Evolutionary conservation across 2,329 filamentous ascomycete genomes (phyloP).

Genomic region (Pseudodiploospora longispora): DNA sequence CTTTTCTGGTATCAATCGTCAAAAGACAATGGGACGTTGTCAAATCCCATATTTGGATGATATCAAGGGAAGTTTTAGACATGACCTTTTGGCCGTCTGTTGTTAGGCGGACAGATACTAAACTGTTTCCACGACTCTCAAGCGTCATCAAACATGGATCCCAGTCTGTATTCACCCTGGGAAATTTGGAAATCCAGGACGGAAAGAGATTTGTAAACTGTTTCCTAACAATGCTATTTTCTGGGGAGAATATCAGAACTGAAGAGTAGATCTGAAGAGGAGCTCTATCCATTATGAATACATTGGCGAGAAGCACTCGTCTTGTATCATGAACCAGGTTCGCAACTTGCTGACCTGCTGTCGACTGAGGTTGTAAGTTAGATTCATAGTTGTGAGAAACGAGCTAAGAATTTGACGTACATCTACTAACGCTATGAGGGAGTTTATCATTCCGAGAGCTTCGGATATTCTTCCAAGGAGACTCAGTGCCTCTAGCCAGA

Average conservation of each 20-base stretch:
- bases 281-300: slow-evolving; percentile 4
- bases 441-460: slow-evolving; percentile 6
- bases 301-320: slow-evolving; percentile 10
- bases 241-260: slow-evolving; percentile 16
- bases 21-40: neutral
- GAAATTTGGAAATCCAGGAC: slow-evolving; percentile 9
- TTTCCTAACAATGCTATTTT: slow-evolving; percentile 10
- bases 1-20: too few species aligned
- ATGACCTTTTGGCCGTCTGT: neutral
- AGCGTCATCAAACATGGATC: slow-evolving; percentile 1
- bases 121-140: fast-evolving
- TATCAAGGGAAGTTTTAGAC: neutral
- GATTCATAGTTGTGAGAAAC: neutral
- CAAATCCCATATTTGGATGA: neutral
- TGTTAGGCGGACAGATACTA: fast-evolving
- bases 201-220: slow-evolving; percentile 9
- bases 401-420: neutral
- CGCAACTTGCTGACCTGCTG: neutral
- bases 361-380: neutral
- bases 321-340: slow-evolving; percentile 12
- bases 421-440: neutral
- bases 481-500: slow-evolving; percentile 33
- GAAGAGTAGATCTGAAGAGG: slow-evolving; percentile 21
- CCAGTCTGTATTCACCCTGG: neutral
- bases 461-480: slow-evolving; percentile 17